Percentiles rank a stretch among this genome's conserved stretches.
Evolutionary conservation across 2,329 filamentous ascomycete genomes (phyloP).

Genomic region (Ramularia endophylla): DNA sequence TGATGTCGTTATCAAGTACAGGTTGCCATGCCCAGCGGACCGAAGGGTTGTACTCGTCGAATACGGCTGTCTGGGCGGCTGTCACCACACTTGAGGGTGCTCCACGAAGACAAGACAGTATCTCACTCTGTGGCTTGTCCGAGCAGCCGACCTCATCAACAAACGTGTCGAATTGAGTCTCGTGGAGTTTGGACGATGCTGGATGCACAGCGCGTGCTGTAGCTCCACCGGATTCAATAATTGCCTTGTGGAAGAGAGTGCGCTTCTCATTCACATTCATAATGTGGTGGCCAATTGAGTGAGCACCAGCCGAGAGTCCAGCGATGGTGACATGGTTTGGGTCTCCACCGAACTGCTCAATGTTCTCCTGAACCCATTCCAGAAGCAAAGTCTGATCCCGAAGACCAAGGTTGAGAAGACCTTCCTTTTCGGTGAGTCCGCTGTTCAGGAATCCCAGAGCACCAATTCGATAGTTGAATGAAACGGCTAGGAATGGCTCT

Average conservation of each 20-base stretch:
- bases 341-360: slow-evolving; percentile 36
- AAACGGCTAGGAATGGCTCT: slow-evolving; percentile 49
- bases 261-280: slow-evolving; percentile 41
- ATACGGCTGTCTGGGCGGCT: slow-evolving; percentile 38
- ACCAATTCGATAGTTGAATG: slow-evolving; percentile 59
- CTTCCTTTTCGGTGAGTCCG: slow-evolving; percentile 45
- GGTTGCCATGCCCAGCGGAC: slow-evolving; percentile 60
- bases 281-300: slow-evolving; percentile 64
- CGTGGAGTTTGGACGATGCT: slow-evolving; percentile 36
- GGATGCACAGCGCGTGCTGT: slow-evolving; percentile 44
- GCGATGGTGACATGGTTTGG: slow-evolving; percentile 24
- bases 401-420: slow-evolving; percentile 42
- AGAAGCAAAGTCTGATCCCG: slow-evolving; percentile 37
- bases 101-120: slow-evolving; percentile 39
- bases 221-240: slow-evolving; percentile 43
- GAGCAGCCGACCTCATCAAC: slow-evolving; percentile 32
- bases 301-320: slow-evolving; percentile 52
- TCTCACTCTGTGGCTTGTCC: slow-evolving; percentile 24
- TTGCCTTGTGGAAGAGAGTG: slow-evolving; percentile 41
- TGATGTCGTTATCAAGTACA: slow-evolving; percentile 57
- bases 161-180: slow-evolving; percentile 42
- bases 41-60: slow-evolving; percentile 43
- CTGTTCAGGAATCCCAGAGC: slow-evolving; percentile 63
- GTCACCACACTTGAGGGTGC: slow-evolving; percentile 33
- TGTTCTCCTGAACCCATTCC: slow-evolving; percentile 37